phyloP scores from a whole-genome alignment of 768 basidiomycete genomes.

The Austroboletus eburneus region DNA sequence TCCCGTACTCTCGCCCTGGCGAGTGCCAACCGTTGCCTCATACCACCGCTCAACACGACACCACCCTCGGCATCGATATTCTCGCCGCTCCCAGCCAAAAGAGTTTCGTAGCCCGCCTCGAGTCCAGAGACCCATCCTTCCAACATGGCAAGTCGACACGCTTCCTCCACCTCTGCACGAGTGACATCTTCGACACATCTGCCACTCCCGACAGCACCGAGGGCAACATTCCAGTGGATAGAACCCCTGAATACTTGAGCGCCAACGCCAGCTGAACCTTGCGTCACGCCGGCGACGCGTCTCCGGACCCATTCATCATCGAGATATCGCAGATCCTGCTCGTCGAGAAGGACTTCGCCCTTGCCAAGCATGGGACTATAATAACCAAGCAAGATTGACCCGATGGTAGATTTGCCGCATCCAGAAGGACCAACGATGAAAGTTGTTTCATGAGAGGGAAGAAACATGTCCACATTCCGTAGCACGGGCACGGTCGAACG shows the following conservation, averaged over 20 bases:
- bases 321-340: conserved; percentile 72
- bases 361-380: conserved; percentile 51
- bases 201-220: conserved; percentile 56
- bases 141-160: conserved; percentile 79
- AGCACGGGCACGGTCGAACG: conserved; percentile 61
- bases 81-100: conserved; percentile 46
- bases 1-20: conserved; percentile 83
- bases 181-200: conserved; percentile 48
- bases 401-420: conserved; percentile 72
- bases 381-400: conserved; percentile 62
- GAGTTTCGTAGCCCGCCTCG: conserved; percentile 87
- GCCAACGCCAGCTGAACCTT: conserved; percentile 54
- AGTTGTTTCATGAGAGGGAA: conserved; percentile 69
- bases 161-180: conserved; percentile 69
- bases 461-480: conserved; percentile 55
- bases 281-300: conserved; percentile 74
- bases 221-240: conserved; percentile 82
- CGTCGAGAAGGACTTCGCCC: conserved; percentile 77
- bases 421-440: conserved; percentile 80
- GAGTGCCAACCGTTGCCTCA: conserved; percentile 85
- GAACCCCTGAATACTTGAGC: conserved; percentile 64
- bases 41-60: conserved; percentile 82
- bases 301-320: conserved; percentile 64
- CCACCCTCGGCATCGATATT: conserved; percentile 45
- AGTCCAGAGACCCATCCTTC: conserved; percentile 83